These are phyloP conservation scores for Metarhizium robertsii DNA, from an alignment of 2,329 filamentous ascomycete species.

Conservation along the genomic window DNA sequence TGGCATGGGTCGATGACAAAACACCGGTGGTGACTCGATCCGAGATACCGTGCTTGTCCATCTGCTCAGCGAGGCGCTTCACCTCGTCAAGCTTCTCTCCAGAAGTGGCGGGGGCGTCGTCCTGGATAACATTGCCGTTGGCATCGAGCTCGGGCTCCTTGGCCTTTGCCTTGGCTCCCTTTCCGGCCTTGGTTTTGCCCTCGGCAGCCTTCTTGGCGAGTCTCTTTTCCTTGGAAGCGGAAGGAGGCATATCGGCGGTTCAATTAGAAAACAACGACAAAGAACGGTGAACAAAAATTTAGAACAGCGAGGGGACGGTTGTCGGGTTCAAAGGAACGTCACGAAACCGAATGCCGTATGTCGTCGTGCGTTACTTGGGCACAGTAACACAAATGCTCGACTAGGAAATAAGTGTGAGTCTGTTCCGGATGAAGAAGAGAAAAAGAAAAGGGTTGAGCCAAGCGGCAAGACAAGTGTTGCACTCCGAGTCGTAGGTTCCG, in stretches of 20 bases:
- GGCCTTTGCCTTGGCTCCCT: slow-evolving; percentile 60
- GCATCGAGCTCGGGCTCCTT: slow-evolving; percentile 60
- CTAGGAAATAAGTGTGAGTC: slow-evolving; percentile 6
- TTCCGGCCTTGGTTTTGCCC: slow-evolving; percentile 70
- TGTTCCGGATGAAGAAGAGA: slow-evolving; percentile 4
- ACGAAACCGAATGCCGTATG: not conserved
- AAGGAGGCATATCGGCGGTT: slow-evolving; percentile 51
- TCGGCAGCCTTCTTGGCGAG: slow-evolving; percentile 62
- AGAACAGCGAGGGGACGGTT: not conserved
- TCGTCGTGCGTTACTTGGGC: not conserved
- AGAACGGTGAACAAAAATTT: slow-evolving; percentile 6
- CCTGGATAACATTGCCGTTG: slow-evolving; percentile 44
- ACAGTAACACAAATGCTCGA: not conserved
- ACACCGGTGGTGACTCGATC: slow-evolving; percentile 98
- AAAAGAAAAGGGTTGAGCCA: slow-evolving; percentile 5
- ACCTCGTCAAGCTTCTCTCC: slow-evolving; percentile 69
- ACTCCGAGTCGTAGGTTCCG: not conserved
- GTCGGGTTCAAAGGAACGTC: not conserved
- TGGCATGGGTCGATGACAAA: slow-evolving; percentile 71
- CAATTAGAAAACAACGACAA: not conserved
- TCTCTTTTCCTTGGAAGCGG: slow-evolving; percentile 62
- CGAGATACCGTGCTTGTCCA: slow-evolving; percentile 92
- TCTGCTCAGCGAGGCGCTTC: slow-evolving; percentile 80
- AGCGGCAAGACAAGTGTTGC: slow-evolving; percentile 12
- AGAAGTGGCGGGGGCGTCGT: slow-evolving; percentile 59